A percentile compares a stretch with the other conserved stretches of the same genome.
Evolutionary conservation across 257 asterid genomes (phyloP).

Genomic region (Solanum peruvianum): DNA sequence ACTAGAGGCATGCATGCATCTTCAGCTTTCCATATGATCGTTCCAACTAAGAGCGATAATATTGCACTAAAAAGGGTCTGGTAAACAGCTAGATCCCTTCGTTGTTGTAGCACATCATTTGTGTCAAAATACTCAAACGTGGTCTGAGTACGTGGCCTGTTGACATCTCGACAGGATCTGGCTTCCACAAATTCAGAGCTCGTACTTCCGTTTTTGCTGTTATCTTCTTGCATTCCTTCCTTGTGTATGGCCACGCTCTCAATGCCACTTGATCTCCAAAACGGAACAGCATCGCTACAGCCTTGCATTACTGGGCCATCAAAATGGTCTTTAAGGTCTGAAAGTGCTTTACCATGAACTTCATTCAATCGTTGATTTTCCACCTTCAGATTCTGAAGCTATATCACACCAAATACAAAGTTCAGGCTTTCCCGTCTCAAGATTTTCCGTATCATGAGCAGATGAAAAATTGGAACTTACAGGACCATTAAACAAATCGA

Average conservation of each 20-base stretch:
- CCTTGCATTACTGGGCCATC: background rate
- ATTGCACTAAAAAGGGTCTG: slow-evolving; percentile 44
- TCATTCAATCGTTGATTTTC: slow-evolving; percentile 34
- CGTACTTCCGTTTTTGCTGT: background rate
- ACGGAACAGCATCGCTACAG: background rate
- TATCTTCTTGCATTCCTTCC: background rate
- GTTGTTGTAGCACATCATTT: background rate
- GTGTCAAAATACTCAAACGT: background rate
- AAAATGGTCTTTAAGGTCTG: background rate
- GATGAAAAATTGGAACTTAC: background rate
- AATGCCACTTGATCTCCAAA: background rate
- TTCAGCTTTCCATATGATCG: slow-evolving; percentile 43
- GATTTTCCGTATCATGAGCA: background rate
- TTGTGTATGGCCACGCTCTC: background rate
- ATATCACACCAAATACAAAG: background rate
- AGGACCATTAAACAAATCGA: background rate
- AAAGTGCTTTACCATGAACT: slow-evolving; percentile 19
- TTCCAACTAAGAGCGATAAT: slow-evolving; percentile 48
- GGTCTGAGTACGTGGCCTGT: background rate
- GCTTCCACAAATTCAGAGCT: background rate
- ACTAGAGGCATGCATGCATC: slow-evolving; percentile 64
- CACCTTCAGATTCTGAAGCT: slow-evolving; percentile 39
- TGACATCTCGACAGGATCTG: background rate
- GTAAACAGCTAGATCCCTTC: slow-evolving; percentile 33
- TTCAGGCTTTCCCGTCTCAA: background rate